Conservation (phyloP, 768 basidiomycete genomes). For the Chalciporus sphaerocephalus region DNA sequence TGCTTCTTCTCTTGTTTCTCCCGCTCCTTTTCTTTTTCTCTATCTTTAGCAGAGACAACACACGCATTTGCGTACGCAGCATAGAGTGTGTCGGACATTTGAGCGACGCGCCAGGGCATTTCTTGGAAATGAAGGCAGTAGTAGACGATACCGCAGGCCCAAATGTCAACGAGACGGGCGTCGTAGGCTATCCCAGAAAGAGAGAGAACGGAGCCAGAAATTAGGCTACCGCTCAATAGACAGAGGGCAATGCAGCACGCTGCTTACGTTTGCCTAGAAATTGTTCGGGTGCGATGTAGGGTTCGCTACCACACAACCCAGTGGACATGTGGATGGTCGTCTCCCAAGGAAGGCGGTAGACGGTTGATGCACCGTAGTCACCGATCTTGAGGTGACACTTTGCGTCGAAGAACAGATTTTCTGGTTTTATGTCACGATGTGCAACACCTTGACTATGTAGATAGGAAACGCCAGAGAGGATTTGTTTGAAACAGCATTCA, state of each 20-base stretch:
- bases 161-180: slow-evolving; percentile 94
- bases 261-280: slow-evolving; percentile 93
- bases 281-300: slow-evolving; percentile 98
- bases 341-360: slow-evolving; percentile 98
- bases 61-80: slow-evolving; percentile 59
- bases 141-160: slow-evolving; percentile 97
- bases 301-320: slow-evolving; percentile 94
- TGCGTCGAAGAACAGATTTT: slow-evolving; percentile 93
- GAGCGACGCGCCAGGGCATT: slow-evolving; percentile 95
- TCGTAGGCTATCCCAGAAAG: slow-evolving; percentile 85
- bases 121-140: slow-evolving; percentile 99
- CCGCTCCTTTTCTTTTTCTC: too few species aligned
- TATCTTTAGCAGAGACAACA: slow-evolving; percentile 21
- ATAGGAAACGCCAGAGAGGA: slow-evolving; percentile 82
- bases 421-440: slow-evolving; percentile 96
- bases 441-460: slow-evolving; percentile 96
- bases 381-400: slow-evolving; percentile 96
- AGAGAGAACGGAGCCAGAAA: slow-evolving; percentile 15
- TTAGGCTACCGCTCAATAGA: slow-evolving; percentile 37
- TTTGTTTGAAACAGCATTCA: slow-evolving; percentile 98
- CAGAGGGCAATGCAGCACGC: slow-evolving; percentile 24
- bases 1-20: too few species aligned
- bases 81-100: slow-evolving; percentile 76
- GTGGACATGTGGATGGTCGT: slow-evolving; percentile 94
- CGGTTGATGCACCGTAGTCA: slow-evolving; percentile 98